A percentile compares a stretch with the other conserved stretches of the same genome.
Conservation (phyloP, 768 basidiomycete species). For the Rhizopogon rudus region DNA sequence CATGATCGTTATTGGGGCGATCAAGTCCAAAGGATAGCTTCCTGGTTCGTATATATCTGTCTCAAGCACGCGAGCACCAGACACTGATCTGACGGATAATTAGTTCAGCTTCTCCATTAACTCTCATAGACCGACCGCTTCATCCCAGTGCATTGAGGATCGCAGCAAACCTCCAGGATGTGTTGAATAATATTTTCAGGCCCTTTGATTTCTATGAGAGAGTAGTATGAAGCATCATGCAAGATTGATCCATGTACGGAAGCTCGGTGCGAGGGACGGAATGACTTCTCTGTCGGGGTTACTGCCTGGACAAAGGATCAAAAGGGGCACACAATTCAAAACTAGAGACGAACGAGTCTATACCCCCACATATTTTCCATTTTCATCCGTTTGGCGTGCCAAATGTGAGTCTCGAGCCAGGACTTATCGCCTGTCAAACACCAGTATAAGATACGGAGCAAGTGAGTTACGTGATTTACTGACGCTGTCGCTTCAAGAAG, state of each 20-base stretch:
- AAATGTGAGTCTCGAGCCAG: conserved; percentile 96
- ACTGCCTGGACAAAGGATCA: conserved; percentile 48
- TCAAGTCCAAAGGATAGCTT: conserved; percentile 62
- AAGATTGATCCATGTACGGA: conserved; percentile 79
- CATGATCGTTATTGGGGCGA: conserved; percentile 68
- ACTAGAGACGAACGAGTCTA: conserved; percentile 54
- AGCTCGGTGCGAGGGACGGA: conserved; percentile 88
- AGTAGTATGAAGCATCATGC: conserved; percentile 87
- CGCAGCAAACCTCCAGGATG: conserved; percentile 53
- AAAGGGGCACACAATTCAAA: not conserved
- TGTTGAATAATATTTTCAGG: conserved; percentile 47
- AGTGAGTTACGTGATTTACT: conserved; percentile 7
- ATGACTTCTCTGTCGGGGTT: conserved; percentile 88
- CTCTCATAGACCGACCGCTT: conserved; percentile 40
- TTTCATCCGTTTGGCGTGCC: conserved; percentile 96
- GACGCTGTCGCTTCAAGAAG: conserved; percentile 74
- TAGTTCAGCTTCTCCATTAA: not conserved
- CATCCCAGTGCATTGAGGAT: conserved; percentile 62
- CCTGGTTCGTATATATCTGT: conserved; percentile 61
- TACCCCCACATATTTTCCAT: conserved; percentile 95
- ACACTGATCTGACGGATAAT: conserved; percentile 43
- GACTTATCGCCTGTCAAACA: conserved; percentile 62
- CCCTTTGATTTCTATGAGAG: conserved; percentile 70
- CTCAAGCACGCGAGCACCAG: conserved; percentile 62
- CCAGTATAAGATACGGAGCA: not conserved